A percentile compares a stretch with the other conserved stretches of the same genome.
phyloP scores from a whole-genome alignment of 352 stramenopile species.

The Phytophthora constricta region DNA sequence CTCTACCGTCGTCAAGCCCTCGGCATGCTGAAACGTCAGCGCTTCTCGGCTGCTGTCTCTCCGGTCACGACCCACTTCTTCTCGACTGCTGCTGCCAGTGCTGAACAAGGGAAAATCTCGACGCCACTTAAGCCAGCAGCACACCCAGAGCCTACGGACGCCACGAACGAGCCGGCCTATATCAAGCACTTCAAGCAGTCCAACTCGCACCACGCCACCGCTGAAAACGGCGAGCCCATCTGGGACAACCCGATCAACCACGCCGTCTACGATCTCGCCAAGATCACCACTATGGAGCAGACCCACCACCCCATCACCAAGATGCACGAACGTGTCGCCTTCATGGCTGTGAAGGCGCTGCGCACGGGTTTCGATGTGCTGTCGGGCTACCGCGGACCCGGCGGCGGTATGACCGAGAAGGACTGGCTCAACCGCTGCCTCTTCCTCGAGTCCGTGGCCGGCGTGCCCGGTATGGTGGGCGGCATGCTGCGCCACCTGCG shows the following conservation, averaged over 20 bases:
- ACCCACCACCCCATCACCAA: conserved; percentile 46
- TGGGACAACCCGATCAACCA: conserved; percentile 57
- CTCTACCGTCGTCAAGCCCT: conserved; percentile 3
- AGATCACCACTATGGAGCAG: conserved; percentile 40
- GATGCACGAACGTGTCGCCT: conserved; percentile 48
- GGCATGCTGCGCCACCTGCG: conserved; percentile 82
- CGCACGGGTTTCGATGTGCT: conserved; percentile 59
- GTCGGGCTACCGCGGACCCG: conserved; percentile 64
- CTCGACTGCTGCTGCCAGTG: not conserved
- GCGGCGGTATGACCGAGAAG: conserved; percentile 62
- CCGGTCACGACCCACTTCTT: conserved; percentile 14
- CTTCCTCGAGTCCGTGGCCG: conserved; percentile 84
- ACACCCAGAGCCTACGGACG: conserved; percentile 10
- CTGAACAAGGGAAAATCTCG: not conserved
- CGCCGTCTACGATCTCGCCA: conserved; percentile 48
- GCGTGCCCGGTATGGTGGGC: conserved; percentile 81
- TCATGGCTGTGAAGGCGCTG: conserved; percentile 46
- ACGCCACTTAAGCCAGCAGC: not conserved
- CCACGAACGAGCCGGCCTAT: conserved; percentile 26
- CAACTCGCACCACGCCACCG: not conserved
- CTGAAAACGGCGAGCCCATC: conserved; percentile 27
- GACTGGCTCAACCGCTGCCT: conserved; percentile 74
- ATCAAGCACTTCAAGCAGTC: conserved; percentile 34
- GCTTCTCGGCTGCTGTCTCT: not conserved
- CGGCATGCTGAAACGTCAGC: conserved; percentile 5